Evolutionary conservation across 768 basidiomycete genomes (phyloP), one percentile per base, ranked within the genome.

Genomic region (Cytidiella melzeri): DNA sequence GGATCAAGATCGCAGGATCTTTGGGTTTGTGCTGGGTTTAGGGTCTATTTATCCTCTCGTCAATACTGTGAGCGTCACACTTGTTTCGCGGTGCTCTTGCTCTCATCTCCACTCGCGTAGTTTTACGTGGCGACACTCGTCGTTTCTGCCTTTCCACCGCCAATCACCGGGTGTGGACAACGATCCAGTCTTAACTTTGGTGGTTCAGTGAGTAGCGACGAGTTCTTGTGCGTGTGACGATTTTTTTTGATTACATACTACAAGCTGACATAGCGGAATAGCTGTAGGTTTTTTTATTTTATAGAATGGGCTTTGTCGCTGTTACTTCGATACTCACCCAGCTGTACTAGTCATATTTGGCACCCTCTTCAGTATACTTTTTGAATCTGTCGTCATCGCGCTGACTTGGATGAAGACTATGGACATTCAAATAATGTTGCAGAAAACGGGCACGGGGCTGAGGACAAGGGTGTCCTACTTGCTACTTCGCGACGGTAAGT

Each of bases 261-360:
- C 7, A n/a, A 9, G 19, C 40, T 41, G n/a, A n/a, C 19, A n/a
- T n/a, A 7, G 7, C 19, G 7, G 30, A 7, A 15, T 34, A 34
- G 30, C 15, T 34, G 30, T 34, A 34, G 15, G 30, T 19, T 36
- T 27, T 23, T 18, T 10, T 36, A 19, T 45, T 7, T 20, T 19
- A 20, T 37, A 28, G 23, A 4, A 13, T 28, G 25, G 11, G 13
- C 36, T 6, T 25, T 24, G 9, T 11, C n/a, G 18, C 20, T 11
- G 12, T 20, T 18, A 28, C 43, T 27, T n/a, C 20, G n/a, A 9
- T 7, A 25, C 11, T 44, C 3, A 27, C 13, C 13, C 23, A 47
- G 46, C 46, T 47, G 46, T 47, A 12, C 4, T 23, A 48, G 47
- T 48, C 19, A 4, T 48, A 5, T 48, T 48, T 23, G 47, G 47